Base-by-base conservation (phyloP, 2,329 filamentous ascomycete species). In the Escovopsis sp. region DNA sequence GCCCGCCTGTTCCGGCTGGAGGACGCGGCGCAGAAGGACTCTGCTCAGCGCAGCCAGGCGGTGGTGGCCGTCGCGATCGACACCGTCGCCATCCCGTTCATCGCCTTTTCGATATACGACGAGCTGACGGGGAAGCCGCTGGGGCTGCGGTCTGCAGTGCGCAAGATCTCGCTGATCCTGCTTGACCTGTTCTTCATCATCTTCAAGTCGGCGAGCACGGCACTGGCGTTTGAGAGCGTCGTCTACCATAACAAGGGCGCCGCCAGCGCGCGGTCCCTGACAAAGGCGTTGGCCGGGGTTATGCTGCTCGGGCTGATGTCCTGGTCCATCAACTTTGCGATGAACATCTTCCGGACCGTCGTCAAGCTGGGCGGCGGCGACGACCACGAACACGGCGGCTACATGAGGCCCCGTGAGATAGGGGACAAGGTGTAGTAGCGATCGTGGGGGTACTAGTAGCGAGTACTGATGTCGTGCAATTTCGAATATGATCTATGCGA, bases 121-220 rank as follows among this genome's bases (percentile, higher is more conserved):
- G 91, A 98, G 64, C 96, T 95, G 63, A 91, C 85, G 5, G 85
- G 86, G 28, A 93, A 93, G 58, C 91, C 93, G 19, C 69, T 98
- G 18, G 91, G 91, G 2, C 67, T 98, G 46, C 82, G 93, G 36
- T 80, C 80, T 6, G 79, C 86, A 9, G 80, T 80, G 44, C 82
- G 85, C 39, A 98, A 98, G 60, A 83, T 94, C 49, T 78, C 84
- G 12, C 75, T 98, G 40, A 84, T 96, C 46, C 76, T 98, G 43
- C 74, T 94, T 44, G 91, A 98, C 62, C 71, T 98, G 4, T 80
- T 95, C 55, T 98, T 98, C 59, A 94, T 98, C 55, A 88, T 96
- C 36, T 94, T 98, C 66, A 89, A 94, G 60, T 87, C 88, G 4
- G 87, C 88, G 41, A 96, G 94, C 63, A 74, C 94, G 26, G 84